Conservation (phyloP, 2,329 filamentous ascomycete species). For the Diaporthe citrichinensis region DNA sequence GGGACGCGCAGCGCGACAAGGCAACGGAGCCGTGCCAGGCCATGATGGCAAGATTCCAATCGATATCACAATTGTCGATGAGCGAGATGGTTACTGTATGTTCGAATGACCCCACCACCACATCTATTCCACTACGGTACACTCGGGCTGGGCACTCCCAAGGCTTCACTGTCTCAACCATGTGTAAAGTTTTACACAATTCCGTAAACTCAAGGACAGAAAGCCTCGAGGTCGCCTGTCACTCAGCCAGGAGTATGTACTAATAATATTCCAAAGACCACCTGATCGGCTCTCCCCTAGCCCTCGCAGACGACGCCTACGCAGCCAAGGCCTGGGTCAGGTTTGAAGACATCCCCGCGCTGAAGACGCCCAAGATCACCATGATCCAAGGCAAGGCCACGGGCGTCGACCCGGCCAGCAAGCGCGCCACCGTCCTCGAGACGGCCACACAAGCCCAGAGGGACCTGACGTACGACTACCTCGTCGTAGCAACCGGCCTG, state of each 20-base stretch:
- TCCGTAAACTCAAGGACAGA: not conserved
- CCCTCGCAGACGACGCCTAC: slow-evolving; percentile 74
- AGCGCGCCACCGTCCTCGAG: slow-evolving; percentile 71
- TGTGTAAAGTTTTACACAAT: slow-evolving; percentile 26
- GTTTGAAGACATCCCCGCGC: slow-evolving; percentile 75
- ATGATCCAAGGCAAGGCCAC: slow-evolving; percentile 77
- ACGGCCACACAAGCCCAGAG: slow-evolving; percentile 58
- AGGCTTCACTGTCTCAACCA: not conserved
- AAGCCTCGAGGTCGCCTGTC: too few relatives aligned
- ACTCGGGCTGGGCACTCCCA: not conserved
- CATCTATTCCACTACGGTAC: not conserved
- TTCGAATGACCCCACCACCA: slow-evolving; percentile 28
- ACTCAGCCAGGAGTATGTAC: not conserved
- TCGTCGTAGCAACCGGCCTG: slow-evolving; percentile 80
- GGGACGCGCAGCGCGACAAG: slow-evolving; percentile 66
- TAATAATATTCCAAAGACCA: slow-evolving; percentile 67
- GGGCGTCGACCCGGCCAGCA: slow-evolving; percentile 70
- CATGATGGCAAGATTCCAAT: slow-evolving; percentile 62
- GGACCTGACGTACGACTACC: slow-evolving; percentile 77
- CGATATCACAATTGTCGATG: slow-evolving; percentile 82
- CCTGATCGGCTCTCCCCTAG: slow-evolving; percentile 81
- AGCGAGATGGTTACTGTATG: slow-evolving; percentile 87
- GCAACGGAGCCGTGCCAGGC: slow-evolving; percentile 44
- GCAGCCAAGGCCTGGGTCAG: slow-evolving; percentile 79
- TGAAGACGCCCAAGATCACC: slow-evolving; percentile 73